These are phyloP conservation scores for Leccinum imitatum DNA, from an alignment of 768 basidiomycete genomes.

Conservation along the genomic window DNA sequence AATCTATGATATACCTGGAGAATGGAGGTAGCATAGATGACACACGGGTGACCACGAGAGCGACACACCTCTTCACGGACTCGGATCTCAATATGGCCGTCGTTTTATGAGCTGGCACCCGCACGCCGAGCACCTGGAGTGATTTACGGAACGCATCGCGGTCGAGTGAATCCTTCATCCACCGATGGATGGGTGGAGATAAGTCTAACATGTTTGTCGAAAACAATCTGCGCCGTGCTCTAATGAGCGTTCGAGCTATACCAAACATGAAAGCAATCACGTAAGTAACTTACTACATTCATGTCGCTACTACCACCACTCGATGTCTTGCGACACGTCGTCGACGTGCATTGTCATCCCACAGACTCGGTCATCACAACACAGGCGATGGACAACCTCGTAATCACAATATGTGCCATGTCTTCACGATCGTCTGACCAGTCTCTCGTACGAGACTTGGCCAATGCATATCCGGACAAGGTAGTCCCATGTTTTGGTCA, in stretches of 20 bases:
- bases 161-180: conserved; percentile 56
- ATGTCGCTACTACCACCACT: conserved; percentile 29
- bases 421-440: conserved; percentile 69
- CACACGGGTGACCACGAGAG: conserved; percentile 3
- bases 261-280: conserved; percentile 18
- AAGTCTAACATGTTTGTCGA: conserved; percentile 33
- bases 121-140: conserved; percentile 66
- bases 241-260: not conserved
- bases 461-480: conserved; percentile 56
- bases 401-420: conserved; percentile 83
- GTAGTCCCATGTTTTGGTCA: conserved; percentile 89
- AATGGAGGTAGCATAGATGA: conserved; percentile 6
- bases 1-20: conserved; percentile 57
- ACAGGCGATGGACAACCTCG: conserved; percentile 52
- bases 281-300: not conserved
- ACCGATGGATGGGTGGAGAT: conserved; percentile 49
- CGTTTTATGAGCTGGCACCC: conserved; percentile 57
- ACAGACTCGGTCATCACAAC: conserved; percentile 63
- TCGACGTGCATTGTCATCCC: conserved; percentile 92
- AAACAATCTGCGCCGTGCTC: conserved; percentile 3
- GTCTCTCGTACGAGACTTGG: conserved; percentile 63
- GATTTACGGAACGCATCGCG: conserved; percentile 61
- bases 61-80: conserved; percentile 56
- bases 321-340: conserved; percentile 61
- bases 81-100: conserved; percentile 55